Percentiles rank a stretch among this genome's conserved stretches.
phyloP scores from a whole-genome alignment of 1,139 yeast species.

The Blastobotrys malaysiensis region DNA sequence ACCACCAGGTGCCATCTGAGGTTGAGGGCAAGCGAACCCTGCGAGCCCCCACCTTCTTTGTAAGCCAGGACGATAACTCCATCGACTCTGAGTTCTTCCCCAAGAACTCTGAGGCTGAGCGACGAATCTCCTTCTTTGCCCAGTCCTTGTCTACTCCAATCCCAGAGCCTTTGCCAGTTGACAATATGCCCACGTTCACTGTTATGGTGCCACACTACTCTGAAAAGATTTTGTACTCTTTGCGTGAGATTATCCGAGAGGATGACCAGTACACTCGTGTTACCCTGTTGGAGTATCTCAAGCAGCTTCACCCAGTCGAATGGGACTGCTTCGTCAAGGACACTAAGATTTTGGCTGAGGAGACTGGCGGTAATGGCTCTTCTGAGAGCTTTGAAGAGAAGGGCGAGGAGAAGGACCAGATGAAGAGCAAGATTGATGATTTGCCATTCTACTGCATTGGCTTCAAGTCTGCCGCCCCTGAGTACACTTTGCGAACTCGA shows the following conservation, averaged over 20 bases:
- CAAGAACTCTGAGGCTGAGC: conserved; percentile 93
- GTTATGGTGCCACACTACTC: conserved; percentile 97
- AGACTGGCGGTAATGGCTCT: conserved; percentile 36
- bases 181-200: conserved; percentile 98
- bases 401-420: conserved; percentile 50
- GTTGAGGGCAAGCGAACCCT: conserved; percentile 96
- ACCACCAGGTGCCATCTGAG: conserved; percentile 92
- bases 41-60: conserved; percentile 98
- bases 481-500: conserved; percentile 95
- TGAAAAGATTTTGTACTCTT: conserved; percentile 89
- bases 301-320: conserved; percentile 96
- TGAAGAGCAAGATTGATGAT: conserved; percentile 90
- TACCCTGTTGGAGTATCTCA: conserved; percentile 89
- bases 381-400: conserved; percentile 44
- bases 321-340: conserved; percentile 99
- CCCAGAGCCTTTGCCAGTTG: conserved; percentile 97
- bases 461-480: conserved; percentile 99
- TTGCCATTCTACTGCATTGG: conserved; percentile 98
- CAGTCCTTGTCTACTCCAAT: conserved; percentile 98
- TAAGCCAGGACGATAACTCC: conserved; percentile 94
- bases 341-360: conserved; percentile 97
- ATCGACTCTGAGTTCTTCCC: conserved; percentile 96
- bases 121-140: conserved; percentile 98
- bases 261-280: conserved; percentile 98
- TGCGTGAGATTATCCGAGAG: conserved; percentile 96